A percentile compares a stretch with the other conserved stretches of the same genome.
Conservation (phyloP, 176 grass and related monocot genomes). For the Zoysia pacifica region DNA sequence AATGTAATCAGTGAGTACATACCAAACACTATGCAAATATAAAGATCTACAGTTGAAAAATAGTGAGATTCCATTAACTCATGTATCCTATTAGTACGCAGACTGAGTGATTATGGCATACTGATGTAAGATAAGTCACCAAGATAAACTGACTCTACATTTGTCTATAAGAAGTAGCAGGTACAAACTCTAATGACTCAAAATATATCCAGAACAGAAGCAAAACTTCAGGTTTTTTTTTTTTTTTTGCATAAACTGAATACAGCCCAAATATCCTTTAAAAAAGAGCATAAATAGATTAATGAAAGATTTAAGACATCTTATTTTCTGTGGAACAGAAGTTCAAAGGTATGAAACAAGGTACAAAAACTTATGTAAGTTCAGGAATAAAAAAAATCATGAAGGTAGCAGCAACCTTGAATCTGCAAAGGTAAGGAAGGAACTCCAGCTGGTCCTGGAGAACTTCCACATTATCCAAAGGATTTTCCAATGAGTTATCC, state of each 20-base stretch:
- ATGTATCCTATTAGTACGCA: neutral
- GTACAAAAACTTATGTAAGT: conserved; percentile 24
- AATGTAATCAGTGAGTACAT: conserved; percentile 22
- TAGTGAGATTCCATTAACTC: conserved; percentile 15
- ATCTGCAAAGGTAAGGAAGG: conserved; percentile 98
- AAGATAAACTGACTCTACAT: neutral
- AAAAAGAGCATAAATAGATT: neutral
- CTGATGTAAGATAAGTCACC: neutral
- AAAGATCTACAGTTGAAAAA: neutral
- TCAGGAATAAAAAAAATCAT: conserved; percentile 34
- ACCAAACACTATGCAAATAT: conserved; percentile 30
- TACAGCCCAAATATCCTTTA: conserved; percentile 18
- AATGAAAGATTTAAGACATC: neutral
- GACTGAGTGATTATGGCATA: neutral
- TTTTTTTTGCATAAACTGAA: conserved; percentile 15
- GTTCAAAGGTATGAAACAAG: neutral
- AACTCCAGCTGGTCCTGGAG: conserved; percentile 98
- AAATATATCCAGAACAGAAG: neutral
- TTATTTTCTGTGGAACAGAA: conserved; percentile 4
- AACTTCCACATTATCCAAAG: conserved; percentile 88
- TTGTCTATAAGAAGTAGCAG: neutral
- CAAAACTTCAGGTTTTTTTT: neutral
- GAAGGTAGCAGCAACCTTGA: conserved; percentile 65
- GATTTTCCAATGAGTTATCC: conserved; percentile 75
- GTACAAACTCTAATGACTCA: neutral